Base-by-base conservation (phyloP, 2,329 filamentous ascomycete species). In the Bipolaris bicolor region DNA sequence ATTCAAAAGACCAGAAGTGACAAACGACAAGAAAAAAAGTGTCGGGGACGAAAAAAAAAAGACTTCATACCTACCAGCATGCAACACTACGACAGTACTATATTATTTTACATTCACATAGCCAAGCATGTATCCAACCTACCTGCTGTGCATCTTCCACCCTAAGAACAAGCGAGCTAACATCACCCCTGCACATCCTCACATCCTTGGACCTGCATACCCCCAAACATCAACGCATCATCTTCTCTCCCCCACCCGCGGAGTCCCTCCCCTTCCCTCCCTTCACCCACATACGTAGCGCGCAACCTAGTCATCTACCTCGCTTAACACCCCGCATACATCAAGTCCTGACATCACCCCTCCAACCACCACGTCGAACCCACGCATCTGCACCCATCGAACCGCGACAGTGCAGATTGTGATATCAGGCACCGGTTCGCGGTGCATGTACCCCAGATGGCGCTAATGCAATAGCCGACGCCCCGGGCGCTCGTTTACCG, bases 261-360 rank as follows among this genome's bases (percentile, higher is more conserved):
- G 34, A 33, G 31, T 39, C 24, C 10, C 4, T 7, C 34, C 7
- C 20, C 20, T 20, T n/a, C 22, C 44, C 15, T 18, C 45, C n/a
- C n/a, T 20, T 20, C 20, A 11, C 22, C 47, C 20, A 20, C 1
- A 29, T 34, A 10, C 22, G 18, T 15, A 22, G 39, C 22, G 10
- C 10, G 11, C 18, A 10, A 10, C 22, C 20, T 20, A 20, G 20
- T 20, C 20, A 20, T 20, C 3, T 20, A 24, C 24, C 50, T 63
- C 58, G 55, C 61, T 61, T 63, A 63, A 39, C 49, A 54, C 41
- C 58, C 55, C 55, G 39, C 45, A 60, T 47, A n/a, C 29, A 54
- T 52, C 18, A 36, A 63, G 55, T 63, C 52, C 52, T 63, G 58
- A 57, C 51, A 60, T 63, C 61, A 63, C 61, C 5, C 18, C 18